A percentile compares a stretch with the other conserved stretches of the same genome.
Conservation (phyloP, 106 monocot species). For the Dendrobium chrysotoxum region DNA sequence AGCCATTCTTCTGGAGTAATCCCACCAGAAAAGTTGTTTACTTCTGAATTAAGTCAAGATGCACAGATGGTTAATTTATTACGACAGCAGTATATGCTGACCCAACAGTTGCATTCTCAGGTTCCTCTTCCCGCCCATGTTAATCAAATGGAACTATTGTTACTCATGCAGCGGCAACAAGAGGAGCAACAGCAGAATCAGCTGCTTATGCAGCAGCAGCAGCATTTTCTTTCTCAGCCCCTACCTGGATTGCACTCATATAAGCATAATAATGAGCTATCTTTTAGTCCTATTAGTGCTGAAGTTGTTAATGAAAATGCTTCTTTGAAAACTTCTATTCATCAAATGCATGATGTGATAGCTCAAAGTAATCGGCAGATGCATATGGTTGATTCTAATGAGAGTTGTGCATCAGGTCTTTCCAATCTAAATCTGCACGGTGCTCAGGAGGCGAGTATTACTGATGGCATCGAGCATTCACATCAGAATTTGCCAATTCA, state of each 20-base stretch:
- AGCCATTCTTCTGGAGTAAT: slow-evolving; percentile 25
- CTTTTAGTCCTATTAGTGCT: slow-evolving; percentile 28
- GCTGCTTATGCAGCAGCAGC: slow-evolving; percentile 25
- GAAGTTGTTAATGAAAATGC: slow-evolving; percentile 21
- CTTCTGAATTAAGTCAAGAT: slow-evolving; percentile 68
- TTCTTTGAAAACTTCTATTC: slow-evolving; percentile 16
- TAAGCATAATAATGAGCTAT: slow-evolving; percentile 32
- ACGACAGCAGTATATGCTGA: slow-evolving; percentile 69
- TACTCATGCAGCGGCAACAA: slow-evolving; percentile 58
- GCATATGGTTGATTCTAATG: slow-evolving; percentile 10
- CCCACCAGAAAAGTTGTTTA: slow-evolving; percentile 42
- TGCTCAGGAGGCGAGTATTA: slow-evolving; percentile 14
- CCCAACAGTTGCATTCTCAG: slow-evolving; percentile 65
- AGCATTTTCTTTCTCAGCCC: slow-evolving; percentile 56
- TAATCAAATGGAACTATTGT: slow-evolving; percentile 46
- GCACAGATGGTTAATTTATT: slow-evolving; percentile 47
- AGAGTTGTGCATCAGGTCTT: slow-evolving; percentile 15
- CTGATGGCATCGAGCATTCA: slow-evolving; percentile 9
- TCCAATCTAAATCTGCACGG: slow-evolving; percentile 21
- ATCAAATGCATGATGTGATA: slow-evolving; percentile 25
- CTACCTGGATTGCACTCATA: slow-evolving; percentile 36
- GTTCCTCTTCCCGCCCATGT: slow-evolving; percentile 35
- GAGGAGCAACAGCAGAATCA: slow-evolving; percentile 32
- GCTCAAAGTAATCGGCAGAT: slow-evolving; percentile 32
- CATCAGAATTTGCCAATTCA: slow-evolving; percentile 40